Evolutionary conservation across 1,139 yeast genomes (phyloP).

Genomic region (Debaryomycetaceae sp.): DNA sequence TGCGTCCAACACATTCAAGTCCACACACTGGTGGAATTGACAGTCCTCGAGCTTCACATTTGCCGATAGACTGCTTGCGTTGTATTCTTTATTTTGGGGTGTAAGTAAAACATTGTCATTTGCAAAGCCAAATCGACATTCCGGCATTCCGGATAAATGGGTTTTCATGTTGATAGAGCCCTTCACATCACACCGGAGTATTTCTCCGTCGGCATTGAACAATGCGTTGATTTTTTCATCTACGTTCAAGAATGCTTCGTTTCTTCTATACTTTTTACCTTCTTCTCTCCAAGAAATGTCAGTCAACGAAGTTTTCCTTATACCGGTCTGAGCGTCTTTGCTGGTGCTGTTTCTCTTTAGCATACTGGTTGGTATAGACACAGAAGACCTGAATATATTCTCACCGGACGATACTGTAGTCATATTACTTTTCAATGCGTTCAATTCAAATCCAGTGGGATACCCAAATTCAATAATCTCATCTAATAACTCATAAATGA

Average conservation of each 20-base stretch:
- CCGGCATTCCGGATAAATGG: constrained; percentile 73
- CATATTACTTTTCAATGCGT: constrained; percentile 27
- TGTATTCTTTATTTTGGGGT: constrained; percentile 7
- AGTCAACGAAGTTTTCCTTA: constrained; percentile 2
- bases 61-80: constrained; percentile 23
- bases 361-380: constrained; percentile 8
- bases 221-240: constrained; percentile 72
- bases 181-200: constrained; percentile 69
- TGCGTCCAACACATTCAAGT: constrained; percentile 63
- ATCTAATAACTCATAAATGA: constrained; percentile 74
- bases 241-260: constrained; percentile 77
- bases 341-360: constrained; percentile 9
- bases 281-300: constrained; percentile 63
- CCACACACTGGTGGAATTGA: constrained; percentile 87
- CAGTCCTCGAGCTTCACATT: constrained; percentile 68
- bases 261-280: constrained; percentile 76
- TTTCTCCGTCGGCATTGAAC: constrained; percentile 56
- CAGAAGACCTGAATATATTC: constrained; percentile 20
- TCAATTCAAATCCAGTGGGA: constrained; percentile 67
- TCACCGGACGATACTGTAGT: constrained; percentile 20
- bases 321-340: constrained; percentile 1
- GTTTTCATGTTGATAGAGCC: constrained; percentile 74
- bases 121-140: constrained; percentile 61
- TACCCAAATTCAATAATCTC: constrained; percentile 80
- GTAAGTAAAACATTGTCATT: constrained; percentile 34